Evolutionary conservation across 1,139 yeast species (phyloP).

Genomic region (Lodderomyces orthopsilosis): DNA sequence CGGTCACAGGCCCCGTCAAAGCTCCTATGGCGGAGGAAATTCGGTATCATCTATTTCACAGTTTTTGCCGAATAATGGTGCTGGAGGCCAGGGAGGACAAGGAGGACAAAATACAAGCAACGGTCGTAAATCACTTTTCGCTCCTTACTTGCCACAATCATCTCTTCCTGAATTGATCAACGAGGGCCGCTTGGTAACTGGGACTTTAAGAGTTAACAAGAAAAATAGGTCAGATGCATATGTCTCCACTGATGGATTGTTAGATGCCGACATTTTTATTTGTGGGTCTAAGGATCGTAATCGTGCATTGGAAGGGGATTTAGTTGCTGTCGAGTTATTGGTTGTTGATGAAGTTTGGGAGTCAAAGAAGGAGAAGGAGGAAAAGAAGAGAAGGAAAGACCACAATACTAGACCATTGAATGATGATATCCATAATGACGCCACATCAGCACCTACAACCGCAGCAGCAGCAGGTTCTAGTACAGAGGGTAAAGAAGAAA

Average conservation of each 20-base stretch:
- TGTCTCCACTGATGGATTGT: constrained; percentile 90
- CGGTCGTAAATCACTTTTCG: constrained; percentile 82
- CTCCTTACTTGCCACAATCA: constrained; percentile 93
- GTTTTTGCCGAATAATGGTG: constrained; percentile 27
- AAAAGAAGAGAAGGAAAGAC: constrained; percentile 91
- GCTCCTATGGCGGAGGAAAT: constrained; percentile 59
- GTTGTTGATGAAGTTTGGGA: constrained; percentile 98
- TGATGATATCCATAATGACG: constrained; percentile 71
- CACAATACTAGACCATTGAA: constrained; percentile 40
- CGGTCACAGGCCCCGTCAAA: constrained; percentile 71
- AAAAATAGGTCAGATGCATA: constrained; percentile 97
- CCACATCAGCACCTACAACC: constrained; percentile 46
- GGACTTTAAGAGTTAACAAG: constrained; percentile 88
- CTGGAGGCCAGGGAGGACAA: constrained; percentile 8
- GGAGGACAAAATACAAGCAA: constrained; percentile 25
- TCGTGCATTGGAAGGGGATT: constrained; percentile 94
- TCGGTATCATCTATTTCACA: constrained; percentile 60
- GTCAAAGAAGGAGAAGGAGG: constrained; percentile 93
- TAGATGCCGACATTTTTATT: constrained; percentile 94
- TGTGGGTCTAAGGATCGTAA: constrained; percentile 99
- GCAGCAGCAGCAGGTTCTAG: constrained; percentile 20
- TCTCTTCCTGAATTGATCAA: constrained; percentile 84
- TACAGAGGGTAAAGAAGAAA: constrained; percentile 12
- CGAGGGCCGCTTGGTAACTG: constrained; percentile 91
- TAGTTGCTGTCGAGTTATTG: constrained; percentile 90